Evolutionary conservation across 352 stramenopile species (phyloP).

Genomic region (Aphanomyces stellatus): DNA sequence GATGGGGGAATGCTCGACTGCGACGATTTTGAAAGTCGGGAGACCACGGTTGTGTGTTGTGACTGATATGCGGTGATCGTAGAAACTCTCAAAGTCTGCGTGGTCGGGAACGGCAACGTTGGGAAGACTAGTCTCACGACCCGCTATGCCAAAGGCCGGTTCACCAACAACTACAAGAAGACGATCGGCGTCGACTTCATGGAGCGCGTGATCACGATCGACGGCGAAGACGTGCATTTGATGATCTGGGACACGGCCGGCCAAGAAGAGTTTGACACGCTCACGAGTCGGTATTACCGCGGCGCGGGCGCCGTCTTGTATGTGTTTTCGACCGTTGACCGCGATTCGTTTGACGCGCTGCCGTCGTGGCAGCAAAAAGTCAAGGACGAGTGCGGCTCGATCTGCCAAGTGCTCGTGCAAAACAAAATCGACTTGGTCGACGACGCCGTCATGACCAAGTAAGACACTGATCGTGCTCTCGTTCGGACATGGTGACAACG

Average conservation of each 20-base stretch:
- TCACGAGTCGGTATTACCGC: slow-evolving; percentile 77
- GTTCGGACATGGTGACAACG: neutral
- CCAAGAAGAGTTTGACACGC: slow-evolving; percentile 72
- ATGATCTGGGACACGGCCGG: slow-evolving; percentile 81
- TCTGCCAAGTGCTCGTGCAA: slow-evolving; percentile 60
- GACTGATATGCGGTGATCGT: neutral
- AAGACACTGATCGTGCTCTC: neutral
- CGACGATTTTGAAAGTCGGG: slow-evolving; percentile 67
- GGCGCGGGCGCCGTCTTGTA: slow-evolving; percentile 59
- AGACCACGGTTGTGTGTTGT: neutral
- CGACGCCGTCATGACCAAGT: slow-evolving; percentile 37
- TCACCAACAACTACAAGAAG: slow-evolving; percentile 78
- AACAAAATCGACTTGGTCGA: slow-evolving; percentile 71
- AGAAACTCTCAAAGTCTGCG: slow-evolving; percentile 77
- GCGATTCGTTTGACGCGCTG: slow-evolving; percentile 59
- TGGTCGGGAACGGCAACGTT: slow-evolving; percentile 78
- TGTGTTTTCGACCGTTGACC: slow-evolving; percentile 66
- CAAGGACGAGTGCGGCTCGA: slow-evolving; percentile 50
- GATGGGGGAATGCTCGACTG: slow-evolving; percentile 37
- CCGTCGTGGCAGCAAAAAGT: slow-evolving; percentile 66
- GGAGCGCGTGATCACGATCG: slow-evolving; percentile 62
- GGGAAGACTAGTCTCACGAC: slow-evolving; percentile 79
- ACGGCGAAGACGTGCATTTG: slow-evolving; percentile 51
- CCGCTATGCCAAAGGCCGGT: slow-evolving; percentile 66
- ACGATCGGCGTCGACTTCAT: slow-evolving; percentile 82